Evolutionary conservation across 2,329 filamentous ascomycete species (phyloP).

Genomic region (Beauveria sp.): DNA sequence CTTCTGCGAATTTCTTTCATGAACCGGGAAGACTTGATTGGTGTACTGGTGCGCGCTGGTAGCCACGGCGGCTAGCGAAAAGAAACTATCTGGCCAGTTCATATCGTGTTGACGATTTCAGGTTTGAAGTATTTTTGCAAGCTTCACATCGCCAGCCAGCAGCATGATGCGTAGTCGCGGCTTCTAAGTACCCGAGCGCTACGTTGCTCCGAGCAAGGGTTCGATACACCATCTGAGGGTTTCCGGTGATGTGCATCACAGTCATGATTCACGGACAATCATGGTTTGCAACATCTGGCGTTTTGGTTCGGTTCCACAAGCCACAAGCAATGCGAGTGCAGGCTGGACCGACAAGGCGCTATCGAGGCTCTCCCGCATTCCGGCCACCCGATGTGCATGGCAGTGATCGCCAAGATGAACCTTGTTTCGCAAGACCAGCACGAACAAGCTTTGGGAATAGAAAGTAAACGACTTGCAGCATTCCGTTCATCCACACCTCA

Average conservation of each 20-base stretch:
- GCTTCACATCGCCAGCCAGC: not conserved
- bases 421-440: not conserved
- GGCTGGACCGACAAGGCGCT: not conserved
- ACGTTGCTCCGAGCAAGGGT: not conserved
- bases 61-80: not conserved
- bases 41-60: not conserved
- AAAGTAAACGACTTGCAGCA: not conserved
- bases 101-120: not conserved
- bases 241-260: not conserved
- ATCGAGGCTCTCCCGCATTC: not conserved
- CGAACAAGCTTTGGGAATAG: not conserved
- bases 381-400: not conserved
- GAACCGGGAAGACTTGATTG: not conserved
- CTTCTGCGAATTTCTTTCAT: not conserved
- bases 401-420: not conserved
- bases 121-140: not conserved
- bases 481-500: not conserved
- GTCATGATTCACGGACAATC: slow-evolving; percentile 1
- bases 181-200: not conserved
- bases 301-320: slow-evolving; percentile 6
- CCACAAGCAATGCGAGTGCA: not conserved
- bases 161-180: not conserved
- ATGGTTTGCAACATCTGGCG: not conserved
- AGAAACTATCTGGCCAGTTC: not conserved
- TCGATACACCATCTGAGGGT: not conserved